Percentiles rank a stretch among this genome's conserved stretches.
Conservation (phyloP, 768 basidiomycete species). For the Boletus edulis region DNA sequence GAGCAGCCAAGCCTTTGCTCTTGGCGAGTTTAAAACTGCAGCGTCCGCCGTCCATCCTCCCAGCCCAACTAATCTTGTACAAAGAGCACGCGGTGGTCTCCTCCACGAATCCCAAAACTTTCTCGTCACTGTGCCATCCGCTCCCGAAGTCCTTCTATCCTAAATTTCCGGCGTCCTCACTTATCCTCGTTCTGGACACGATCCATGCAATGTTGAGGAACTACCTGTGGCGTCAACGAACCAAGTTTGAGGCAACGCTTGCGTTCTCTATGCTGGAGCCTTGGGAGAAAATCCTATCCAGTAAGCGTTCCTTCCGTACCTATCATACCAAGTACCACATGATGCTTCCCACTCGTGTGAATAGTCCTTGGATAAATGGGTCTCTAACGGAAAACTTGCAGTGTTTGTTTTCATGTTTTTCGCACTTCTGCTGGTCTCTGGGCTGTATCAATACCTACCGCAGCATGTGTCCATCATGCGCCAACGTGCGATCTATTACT, state of each 20-base stretch:
- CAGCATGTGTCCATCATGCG: constrained; percentile 54
- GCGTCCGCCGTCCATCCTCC: not conserved
- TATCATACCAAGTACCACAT: not conserved
- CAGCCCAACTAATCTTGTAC: not conserved
- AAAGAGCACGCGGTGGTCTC: constrained; percentile 1
- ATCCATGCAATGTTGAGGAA: constrained; percentile 29
- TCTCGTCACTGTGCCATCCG: not conserved
- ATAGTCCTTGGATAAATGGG: not conserved
- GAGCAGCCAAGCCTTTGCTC: not conserved
- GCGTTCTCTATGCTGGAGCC: constrained; percentile 63
- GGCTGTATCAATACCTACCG: constrained; percentile 58
- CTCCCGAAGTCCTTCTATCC: not conserved
- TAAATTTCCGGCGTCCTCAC: not conserved
- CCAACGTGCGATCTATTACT: constrained; percentile 58
- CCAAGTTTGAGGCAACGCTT: constrained; percentile 51
- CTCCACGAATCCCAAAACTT: not conserved
- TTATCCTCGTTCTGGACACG: not conserved
- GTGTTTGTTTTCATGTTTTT: constrained; percentile 42
- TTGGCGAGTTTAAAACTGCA: constrained; percentile 7
- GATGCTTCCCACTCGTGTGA: not conserved
- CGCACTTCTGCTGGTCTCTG: constrained; percentile 47
- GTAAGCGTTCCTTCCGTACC: constrained; percentile 38
- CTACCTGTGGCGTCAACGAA: constrained; percentile 31
- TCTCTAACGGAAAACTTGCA: constrained; percentile 23
- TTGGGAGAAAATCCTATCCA: constrained; percentile 63